Evolutionary conservation across 441 rosid species (phyloP).

Genomic region (Euphorbia schlechtendalii): DNA sequence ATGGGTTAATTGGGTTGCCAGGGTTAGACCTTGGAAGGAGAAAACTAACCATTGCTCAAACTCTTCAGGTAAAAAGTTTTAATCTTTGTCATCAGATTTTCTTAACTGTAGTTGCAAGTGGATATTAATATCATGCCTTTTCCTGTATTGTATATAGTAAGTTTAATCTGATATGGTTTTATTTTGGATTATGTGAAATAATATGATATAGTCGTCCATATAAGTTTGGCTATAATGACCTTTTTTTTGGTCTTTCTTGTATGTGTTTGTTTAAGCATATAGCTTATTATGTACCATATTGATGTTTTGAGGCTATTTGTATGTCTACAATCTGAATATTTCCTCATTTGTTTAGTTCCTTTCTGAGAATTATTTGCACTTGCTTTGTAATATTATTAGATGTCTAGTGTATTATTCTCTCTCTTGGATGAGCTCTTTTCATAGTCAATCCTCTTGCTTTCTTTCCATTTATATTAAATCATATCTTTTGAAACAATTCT

Average conservation of each 20-base stretch:
- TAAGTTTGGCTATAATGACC: neutral
- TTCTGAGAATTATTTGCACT: neutral
- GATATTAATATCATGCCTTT: constrained; percentile 7
- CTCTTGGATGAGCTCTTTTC: neutral
- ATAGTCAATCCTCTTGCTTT: neutral
- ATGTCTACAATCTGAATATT: neutral
- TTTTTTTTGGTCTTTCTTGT: neutral
- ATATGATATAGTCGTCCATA: neutral
- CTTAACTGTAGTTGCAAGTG: neutral
- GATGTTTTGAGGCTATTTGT: neutral
- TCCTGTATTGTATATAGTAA: neutral
- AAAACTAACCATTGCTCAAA: constrained; percentile 57
- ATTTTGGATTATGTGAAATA: neutral
- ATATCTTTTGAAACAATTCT: too few species aligned
- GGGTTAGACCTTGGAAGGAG: constrained; percentile 49
- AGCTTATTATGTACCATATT: constrained; percentile 2
- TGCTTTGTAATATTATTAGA: too few species aligned
- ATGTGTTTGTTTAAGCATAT: too few species aligned
- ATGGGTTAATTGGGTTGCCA: constrained; percentile 62
- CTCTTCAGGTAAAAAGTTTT: constrained; percentile 47
- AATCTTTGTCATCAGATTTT: too few species aligned
- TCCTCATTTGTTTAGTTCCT: neutral
- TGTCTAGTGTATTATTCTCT: neutral
- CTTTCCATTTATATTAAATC: neutral
- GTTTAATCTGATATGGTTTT: neutral